These are phyloP conservation scores for Hyaloperonospora brassicae DNA, from an alignment of 352 stramenopile species.

Conservation along the genomic window DNA sequence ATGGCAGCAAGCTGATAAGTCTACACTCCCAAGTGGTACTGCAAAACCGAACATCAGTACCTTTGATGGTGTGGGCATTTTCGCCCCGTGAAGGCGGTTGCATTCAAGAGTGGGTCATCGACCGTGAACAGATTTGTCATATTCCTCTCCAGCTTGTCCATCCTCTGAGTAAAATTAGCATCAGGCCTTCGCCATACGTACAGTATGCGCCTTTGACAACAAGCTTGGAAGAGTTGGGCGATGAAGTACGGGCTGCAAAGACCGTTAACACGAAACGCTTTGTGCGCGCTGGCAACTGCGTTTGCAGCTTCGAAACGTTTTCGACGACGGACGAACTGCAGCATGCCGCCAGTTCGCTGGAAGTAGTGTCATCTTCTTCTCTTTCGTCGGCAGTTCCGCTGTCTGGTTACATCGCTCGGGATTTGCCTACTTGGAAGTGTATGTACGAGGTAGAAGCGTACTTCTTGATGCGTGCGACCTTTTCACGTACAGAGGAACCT, in stretches of 20 bases:
- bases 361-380: slow-evolving; percentile 28
- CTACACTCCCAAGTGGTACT: slow-evolving; percentile 82
- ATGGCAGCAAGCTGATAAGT: slow-evolving; percentile 84
- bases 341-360: slow-evolving; percentile 36
- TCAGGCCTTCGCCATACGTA: slow-evolving; percentile 73
- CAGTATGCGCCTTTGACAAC: slow-evolving; percentile 79
- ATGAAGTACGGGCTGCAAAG: slow-evolving; percentile 63
- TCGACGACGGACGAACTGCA: slow-evolving; percentile 57
- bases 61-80: slow-evolving; percentile 85
- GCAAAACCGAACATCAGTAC: slow-evolving; percentile 81
- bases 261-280: slow-evolving; percentile 75
- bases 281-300: slow-evolving; percentile 63
- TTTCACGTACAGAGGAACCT: slow-evolving; percentile 54
- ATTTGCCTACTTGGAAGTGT: slow-evolving; percentile 81
- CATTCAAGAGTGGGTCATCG: slow-evolving; percentile 76
- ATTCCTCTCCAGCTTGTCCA: slow-evolving; percentile 81
- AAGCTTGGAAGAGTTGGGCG: slow-evolving; percentile 69
- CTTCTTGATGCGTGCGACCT: slow-evolving; percentile 79
- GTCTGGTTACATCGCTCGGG: slow-evolving; percentile 73
- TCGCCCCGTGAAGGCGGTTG: slow-evolving; percentile 70
- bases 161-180: slow-evolving; percentile 82
- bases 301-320: slow-evolving; percentile 79
- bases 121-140: slow-evolving; percentile 74
- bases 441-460: slow-evolving; percentile 86
- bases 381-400: slow-evolving; percentile 40